Base-by-base conservation (phyloP, 2,329 filamentous ascomycete species). In the Biscogniauxia mediterranea region DNA sequence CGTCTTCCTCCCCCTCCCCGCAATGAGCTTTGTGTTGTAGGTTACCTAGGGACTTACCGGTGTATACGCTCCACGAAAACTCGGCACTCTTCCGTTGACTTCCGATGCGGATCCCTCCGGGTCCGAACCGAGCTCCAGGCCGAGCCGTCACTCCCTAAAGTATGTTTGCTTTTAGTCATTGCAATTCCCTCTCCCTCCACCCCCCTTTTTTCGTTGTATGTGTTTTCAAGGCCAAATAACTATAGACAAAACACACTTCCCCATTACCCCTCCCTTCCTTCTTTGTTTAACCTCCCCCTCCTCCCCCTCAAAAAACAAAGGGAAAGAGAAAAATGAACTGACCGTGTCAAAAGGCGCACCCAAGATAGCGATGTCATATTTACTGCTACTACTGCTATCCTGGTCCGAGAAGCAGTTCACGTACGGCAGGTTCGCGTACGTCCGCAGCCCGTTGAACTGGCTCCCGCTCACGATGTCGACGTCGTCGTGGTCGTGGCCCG, bases 401-500 rank as follows among this genome's bases (percentile, higher is more conserved):
- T 81, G 81, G 56, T 82, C 78, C n/a, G 83, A 79, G 19, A 89
- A 77, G 68, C 86, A 89, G 66, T 85, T 86, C 51, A 85, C 78
- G 61, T 88, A 82, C 57, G 83, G 81, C 55, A 89, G 74, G 70
- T 87, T 85, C 21, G 83, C 86, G 69, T 88, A 89, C 54, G 85
- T 88, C 55, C 82, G 83, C 56, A 91, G 83, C 49, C 89, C 89
- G 46, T 73, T 71, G 66, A 80, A 78, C 61, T 79, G 77, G 57
- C 77, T 80, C 15, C 75, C 77, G 15, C 71, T 76, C 7, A 75
- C 62, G 21, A 81, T 77, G 55, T 81, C 75, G 15, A 79, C 64
- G 38, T 76, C 71, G 50, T 76, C 71, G 25, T 73, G 64, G 42
- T 76, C 71, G 50, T 76, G 71, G 26, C 73, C 64, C 7, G 28